Base-by-base conservation (phyloP, 179 eudicot genomes). In the Gypsophila paniculata region DNA sequence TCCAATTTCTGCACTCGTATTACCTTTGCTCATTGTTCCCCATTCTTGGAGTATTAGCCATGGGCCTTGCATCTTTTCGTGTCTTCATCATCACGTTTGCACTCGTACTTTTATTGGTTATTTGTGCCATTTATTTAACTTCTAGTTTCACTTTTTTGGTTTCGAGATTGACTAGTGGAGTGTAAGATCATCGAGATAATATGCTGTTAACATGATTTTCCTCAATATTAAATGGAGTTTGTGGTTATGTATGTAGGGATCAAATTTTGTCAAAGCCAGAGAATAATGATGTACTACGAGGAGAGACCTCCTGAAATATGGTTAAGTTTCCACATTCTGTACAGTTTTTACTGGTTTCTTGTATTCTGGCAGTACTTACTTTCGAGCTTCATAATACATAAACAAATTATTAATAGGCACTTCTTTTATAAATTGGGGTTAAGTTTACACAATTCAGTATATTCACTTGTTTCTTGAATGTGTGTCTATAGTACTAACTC, bases 311-410 rank as follows among this genome's bases (percentile, higher is more conserved):
- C 21, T 18, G 23, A 53, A 53, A n/a, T 53, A 14, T 0, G 6
- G 58, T 53, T 54, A 54, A 54, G 59, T 54, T 54, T 54, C 25
- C 58, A n/a, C 58, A n/a, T 54, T 54, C 59, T 18, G 59, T 54
- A 54, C 59, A 54, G 25, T 54, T 54, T 54, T 54, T 54, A 19
- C 12, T 54, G 59, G 23, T 54, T 54, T 54, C 59, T 54, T 54
- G 59, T 14, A 54, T 54, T 54, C 25, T 19, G 59, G 25, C 25
- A 54, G 25, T 54, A 54, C 25, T 54, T 54, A 19, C 59, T 54
- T 18, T 19, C 59, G 59, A 54, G 59, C 12, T 54, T 54, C 59
- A 18, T 54, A 18, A 54, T 54, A 54, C 25, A 54, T 19, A 54
- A 42, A 42, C 46, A 42, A 54, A 54, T 54, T 54, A 18, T 54